Base-by-base conservation (phyloP, 768 basidiomycete genomes). In the Tulasnella sp. region DNA sequence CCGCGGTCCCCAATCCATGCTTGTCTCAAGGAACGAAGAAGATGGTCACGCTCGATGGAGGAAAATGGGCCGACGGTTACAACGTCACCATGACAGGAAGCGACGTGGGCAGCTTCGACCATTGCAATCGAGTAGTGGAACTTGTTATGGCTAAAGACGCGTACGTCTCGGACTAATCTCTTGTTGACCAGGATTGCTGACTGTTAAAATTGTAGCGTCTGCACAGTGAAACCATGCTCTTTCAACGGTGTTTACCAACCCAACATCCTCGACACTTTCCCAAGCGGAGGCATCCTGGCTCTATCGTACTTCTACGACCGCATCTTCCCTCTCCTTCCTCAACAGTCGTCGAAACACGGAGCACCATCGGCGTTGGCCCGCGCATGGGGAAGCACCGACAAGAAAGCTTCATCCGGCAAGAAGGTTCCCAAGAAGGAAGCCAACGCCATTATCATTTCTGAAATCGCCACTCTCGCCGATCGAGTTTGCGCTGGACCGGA, bases 261-360 rank as follows among this genome's bases (percentile, higher is more conserved):
- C 1, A 90, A 91, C 16, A 83, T 98, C 32, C 82, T 91, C 72
- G 91, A 96, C 74, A 89, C 92, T 11, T 98, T 98, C 86, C 87
- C 90, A 1, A 81, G 83, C 11, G 96, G 96, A 73, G 89, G 89
- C 77, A 85, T 96, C 74, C 86, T 96, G 34, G 87, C 96, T n/a
- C 85, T 99, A 1, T 97, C 95, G 29, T 99, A 98, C 84, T 99
- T 98, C 82, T 97, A 94, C 82, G 97, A 98, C 83, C 91, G 97
- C 41, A 84, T 96, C 72, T 81, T 84, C 34, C 96, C 95, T 0
- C 86, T 99, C 73, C 81, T 94, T 72, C 59, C 70, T 11, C 35
- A 9, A 3, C 36, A n/a, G 36, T 39, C 22, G 9, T 47, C 40
- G 1, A 19, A 19, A 22, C 40, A 41, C n/a, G n/a, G 7, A 0